Percentiles rank a stretch among this genome's conserved stretches.
phyloP scores from a whole-genome alignment of 768 basidiomycete species.

The Amyloporia xantha region DNA sequence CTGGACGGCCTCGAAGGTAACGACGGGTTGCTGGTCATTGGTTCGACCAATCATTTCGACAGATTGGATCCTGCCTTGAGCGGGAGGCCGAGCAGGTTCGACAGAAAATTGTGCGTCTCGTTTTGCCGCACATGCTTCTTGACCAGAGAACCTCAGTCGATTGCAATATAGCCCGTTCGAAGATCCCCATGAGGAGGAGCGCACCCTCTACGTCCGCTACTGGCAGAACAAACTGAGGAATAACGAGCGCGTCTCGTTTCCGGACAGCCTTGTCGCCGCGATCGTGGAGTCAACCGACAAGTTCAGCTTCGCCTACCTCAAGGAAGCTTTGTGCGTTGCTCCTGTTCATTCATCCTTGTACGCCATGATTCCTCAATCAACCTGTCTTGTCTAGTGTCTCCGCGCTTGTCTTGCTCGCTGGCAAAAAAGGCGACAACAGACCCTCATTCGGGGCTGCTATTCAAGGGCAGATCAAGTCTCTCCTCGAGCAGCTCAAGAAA shows the following conservation, averaged over 20 bases:
- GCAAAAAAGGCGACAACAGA: conserved; percentile 20
- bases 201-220: conserved; percentile 61
- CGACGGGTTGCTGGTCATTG: conserved; percentile 72
- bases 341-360: background rate
- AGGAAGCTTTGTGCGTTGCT: conserved; percentile 74
- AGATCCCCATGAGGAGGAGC: conserved; percentile 59
- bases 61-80: conserved; percentile 71
- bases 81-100: conserved; percentile 75
- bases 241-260: conserved; percentile 59
- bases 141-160: background rate
- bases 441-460: conserved; percentile 44
- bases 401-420: conserved; percentile 56
- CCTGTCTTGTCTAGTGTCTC: conserved; percentile 47
- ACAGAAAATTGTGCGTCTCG: conserved; percentile 68
- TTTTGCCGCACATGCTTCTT: background rate
- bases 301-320: conserved; percentile 85
- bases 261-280: conserved; percentile 54
- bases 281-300: conserved; percentile 52
- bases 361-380: background rate
- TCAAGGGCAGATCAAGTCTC: conserved; percentile 49
- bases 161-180: conserved; percentile 52
- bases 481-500: conserved; percentile 62
- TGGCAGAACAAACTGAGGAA: conserved; percentile 72
- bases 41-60: conserved; percentile 81
- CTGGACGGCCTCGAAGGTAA: conserved; percentile 76